phyloP scores from a whole-genome alignment of 768 basidiomycete species.

The Termitomyces sp. region DNA sequence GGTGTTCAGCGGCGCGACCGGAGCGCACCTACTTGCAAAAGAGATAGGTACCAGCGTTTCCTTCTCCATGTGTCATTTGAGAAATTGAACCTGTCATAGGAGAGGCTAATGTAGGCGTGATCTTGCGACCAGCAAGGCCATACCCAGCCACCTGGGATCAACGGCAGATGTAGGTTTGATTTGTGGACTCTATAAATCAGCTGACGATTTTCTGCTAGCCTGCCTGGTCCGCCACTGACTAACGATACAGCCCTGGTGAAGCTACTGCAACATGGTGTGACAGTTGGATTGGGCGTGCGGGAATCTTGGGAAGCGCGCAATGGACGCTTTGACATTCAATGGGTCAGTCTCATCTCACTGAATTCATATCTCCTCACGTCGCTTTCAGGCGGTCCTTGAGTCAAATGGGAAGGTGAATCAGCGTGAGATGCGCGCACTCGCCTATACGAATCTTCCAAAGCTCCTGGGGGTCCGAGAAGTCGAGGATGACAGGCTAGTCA shows the following conservation, averaged over 20 bases:
- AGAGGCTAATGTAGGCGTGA: conserved; percentile 42
- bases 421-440: conserved; percentile 36
- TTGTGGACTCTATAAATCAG: neutral
- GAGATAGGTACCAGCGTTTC: conserved; percentile 44
- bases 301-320: conserved; percentile 73
- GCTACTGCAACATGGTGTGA: conserved; percentile 69
- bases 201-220: conserved; percentile 27
- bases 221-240: conserved; percentile 73
- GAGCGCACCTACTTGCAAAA: conserved; percentile 61
- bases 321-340: conserved; percentile 71
- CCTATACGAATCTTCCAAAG: conserved; percentile 39
- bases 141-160: conserved; percentile 74
- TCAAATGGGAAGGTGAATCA: conserved; percentile 39
- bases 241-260: conserved; percentile 55
- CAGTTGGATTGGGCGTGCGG: conserved; percentile 64
- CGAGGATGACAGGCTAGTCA: conserved; percentile 25
- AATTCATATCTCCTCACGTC: neutral
- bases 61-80: neutral
- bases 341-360: conserved; percentile 43
- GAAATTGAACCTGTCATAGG: conserved; percentile 25
- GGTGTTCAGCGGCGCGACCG: conserved; percentile 57
- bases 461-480: conserved; percentile 32
- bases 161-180: conserved; percentile 47
- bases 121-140: conserved; percentile 51
- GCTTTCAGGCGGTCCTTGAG: conserved; percentile 37